Evolutionary conservation across 176 grass and related monocot species (phyloP), one percentile per base, ranked within the genome.

Genomic region (Echinochloa phyllopogon): DNA sequence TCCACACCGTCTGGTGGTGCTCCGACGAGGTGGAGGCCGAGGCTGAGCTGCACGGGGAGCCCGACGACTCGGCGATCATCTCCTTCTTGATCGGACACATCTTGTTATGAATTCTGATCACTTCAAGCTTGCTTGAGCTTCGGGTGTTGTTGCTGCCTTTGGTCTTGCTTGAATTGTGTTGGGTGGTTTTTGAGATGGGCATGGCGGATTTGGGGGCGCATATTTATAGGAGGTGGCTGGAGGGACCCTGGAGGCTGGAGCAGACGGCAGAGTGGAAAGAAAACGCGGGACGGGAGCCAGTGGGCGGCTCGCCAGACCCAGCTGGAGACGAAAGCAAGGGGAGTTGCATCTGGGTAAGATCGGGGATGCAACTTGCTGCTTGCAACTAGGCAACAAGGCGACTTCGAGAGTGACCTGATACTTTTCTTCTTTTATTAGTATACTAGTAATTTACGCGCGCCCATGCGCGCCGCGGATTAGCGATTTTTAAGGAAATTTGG

Each of bases 181-280:
- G 23, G 65, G 29, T 66, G 15, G 48, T 39, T 16, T 14, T 74
- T 52, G 60, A 11, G 38, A 56, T 71, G 78, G 25, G 23, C 40
- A 5, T 10, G 65, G 78, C 25, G 78, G 77, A 69, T 70, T 85
- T 23, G 36, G 14, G 18, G 52, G 5, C 23, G 44, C 3, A 0
- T 85, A 89, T 75, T 86, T 89, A 85, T 88, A 84, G 81, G 24
- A 74, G 86, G 66, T 27, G 74, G 80, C 45, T 18, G 71, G 29
- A 37, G 17, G 72, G 29, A 33, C 29, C 3, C 55, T n/a, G 7
- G 56, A 58, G 56, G 47, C 47, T 9, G 24, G 11, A 16, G 7
- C 27, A 40, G 51, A 15, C 79, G 16, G 5, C 6, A 65, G 77
- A 67, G 62, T 67, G 9, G 18, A 68, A 41, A 53, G 7, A 68